A percentile compares a stretch with the other conserved stretches of the same genome.
These are phyloP conservation scores for Coemansia asiatica DNA, from an alignment of 192 early-diverging fungal species.

Conservation along the genomic window DNA sequence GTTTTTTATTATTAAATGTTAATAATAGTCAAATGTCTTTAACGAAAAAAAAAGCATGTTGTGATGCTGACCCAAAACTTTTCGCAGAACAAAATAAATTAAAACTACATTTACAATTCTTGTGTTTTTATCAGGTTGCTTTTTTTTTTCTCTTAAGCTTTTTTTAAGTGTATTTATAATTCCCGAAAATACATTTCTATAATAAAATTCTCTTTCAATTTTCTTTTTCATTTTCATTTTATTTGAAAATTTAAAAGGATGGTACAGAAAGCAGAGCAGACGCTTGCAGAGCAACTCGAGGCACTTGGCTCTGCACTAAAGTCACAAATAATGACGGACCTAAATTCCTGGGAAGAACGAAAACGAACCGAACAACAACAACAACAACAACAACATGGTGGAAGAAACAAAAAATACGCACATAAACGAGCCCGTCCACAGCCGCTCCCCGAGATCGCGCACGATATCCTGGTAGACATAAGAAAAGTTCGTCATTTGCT, in stretches of 20 bases:
- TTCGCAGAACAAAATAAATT: too few relatives aligned
- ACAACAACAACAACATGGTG: background rate
- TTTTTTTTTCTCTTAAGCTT: too few relatives aligned
- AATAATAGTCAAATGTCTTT: too few relatives aligned
- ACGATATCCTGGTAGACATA: constrained; percentile 22
- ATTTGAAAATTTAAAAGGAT: background rate
- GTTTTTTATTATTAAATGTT: too few relatives aligned
- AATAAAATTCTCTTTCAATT: too few relatives aligned
- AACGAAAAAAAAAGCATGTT: too few relatives aligned
- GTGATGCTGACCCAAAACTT: too few relatives aligned
- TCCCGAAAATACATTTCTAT: too few relatives aligned
- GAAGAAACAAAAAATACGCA: background rate
- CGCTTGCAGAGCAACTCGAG: constrained; percentile 15
- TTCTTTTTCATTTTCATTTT: background rate
- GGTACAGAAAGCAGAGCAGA: background rate
- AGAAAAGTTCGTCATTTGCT: constrained; percentile 19
- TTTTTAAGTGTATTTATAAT: too few relatives aligned
- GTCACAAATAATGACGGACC: constrained; percentile 50
- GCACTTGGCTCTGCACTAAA: constrained; percentile 37
- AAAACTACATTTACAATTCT: too few relatives aligned
- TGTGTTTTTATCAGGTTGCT: too few relatives aligned
- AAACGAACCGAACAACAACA: constrained; percentile 21
- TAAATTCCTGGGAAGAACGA: constrained; percentile 46
- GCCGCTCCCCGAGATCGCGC: constrained; percentile 32
- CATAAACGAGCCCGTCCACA: background rate